Conservation (phyloP, 306 rosid species). For the Medicago truncatula region MtrunA17r5.0-ANR NC_053044.1:54963501-54964000, state of each 20-base stretch:
- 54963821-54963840: conserved; percentile 89
- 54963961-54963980: conserved; percentile 2
- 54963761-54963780: conserved; percentile 23
- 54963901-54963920: conserved; percentile 4
- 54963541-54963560: neutral
- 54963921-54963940: conserved; percentile 12
- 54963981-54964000: neutral
- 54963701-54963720: conserved; percentile 20
- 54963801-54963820: conserved; percentile 29
- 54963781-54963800: conserved; percentile 57
- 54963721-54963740: neutral
- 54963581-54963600: conserved; percentile 56
- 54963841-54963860: conserved; percentile 88
- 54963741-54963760: neutral
- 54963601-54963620: conserved; percentile 83
- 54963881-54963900: conserved; percentile 71
- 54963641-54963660: conserved; percentile 56
- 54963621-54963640: conserved; percentile 66
- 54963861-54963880: conserved; percentile 84
- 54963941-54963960: conserved; percentile 12
- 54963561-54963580: neutral
- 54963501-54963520: neutral
- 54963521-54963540: no score
- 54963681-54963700: conserved; percentile 93
- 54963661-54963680: conserved; percentile 73